Base-by-base conservation (phyloP, 1,284 basidiomycete genomes). In the Trichosporon faecale region DNA sequence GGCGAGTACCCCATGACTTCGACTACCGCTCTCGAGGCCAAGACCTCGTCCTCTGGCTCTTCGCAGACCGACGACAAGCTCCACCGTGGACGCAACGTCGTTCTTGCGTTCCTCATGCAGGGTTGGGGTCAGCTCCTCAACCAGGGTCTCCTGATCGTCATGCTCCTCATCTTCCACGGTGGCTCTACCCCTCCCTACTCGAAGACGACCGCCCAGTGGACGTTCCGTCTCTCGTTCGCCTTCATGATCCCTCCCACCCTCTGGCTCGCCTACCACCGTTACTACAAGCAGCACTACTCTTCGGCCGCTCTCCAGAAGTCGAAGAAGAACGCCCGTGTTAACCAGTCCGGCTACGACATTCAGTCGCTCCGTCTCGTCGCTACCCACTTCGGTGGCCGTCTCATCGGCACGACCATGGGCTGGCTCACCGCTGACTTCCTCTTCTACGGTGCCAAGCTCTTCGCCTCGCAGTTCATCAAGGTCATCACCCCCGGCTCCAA, bases 1-100 rank as follows among this genome's bases (percentile, higher is more conserved):
- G 85, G 85, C 67, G 85, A 86, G 76, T 87, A 87, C 77, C 86
- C 86, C 7, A 86, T 87, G 85, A 87, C 86, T 0, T 85, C 85
- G 2, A 86, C 86, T 0, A 83, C 84, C 16, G 84, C 86, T 0
- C 85, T 87, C 79, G 86, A 87, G 76, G 80, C 81, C 64, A 81
- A 81, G 68, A 74, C 77, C 18, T 60, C 73, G 2, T 70, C 77
- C n/a, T 84, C 82, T 11, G 84, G 83, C n/a, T 78, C 73, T 64
- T 82, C 75, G 65, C 83, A 82, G 75, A 82, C 73, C 70, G 85
- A 83, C 72, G 87, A 88, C 80, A 85, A 86, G 71, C 80, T 87
- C 35, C 86, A 87, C 80, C 83, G 87, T 73, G 87, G 87, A 14
- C 80, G 86, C 68, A 86, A 86, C 76, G 85, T 86, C 72, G 84